Evolutionary conservation across 805 yeast genomes (phyloP), one percentile per base, ranked within the genome.

Genomic region (Teunomyces stri): DNA sequence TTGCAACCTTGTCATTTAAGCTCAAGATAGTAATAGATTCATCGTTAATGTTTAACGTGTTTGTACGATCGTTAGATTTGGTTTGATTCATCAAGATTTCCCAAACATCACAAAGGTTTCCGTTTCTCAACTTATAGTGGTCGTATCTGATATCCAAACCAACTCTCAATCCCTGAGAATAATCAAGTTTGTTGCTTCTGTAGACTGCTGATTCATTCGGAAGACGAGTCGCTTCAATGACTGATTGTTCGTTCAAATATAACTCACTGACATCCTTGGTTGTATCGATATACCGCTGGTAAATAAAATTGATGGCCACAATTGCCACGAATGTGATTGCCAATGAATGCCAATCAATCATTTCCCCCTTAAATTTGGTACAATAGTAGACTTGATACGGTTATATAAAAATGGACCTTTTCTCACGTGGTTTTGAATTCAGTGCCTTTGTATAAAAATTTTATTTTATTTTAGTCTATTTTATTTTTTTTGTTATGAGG

Each of bases 51-150:
- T 18, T 22, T 9, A 37, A 10, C 4, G 20, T 12, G 9, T 37
- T 37, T 1, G 40, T 20, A 12, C 16, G 7, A 64, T 52, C 28
- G n/a, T 12, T 30, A 20, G 36, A 4, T 27, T 16, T 38, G 10
- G 61, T 58, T 30, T 61, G 59, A 62, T 69, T 59, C 39, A 52
- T 46, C 45, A 65, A 44, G 11, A 82, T 66, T 45, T 74, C 78
- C 91, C 94, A 88, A 3, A 88, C 60, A 67, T 89, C 96, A 51
- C 79, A 76, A 48, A 89, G 61, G 54, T 80, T 83, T 3, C 96
- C 96, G 61, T 87, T 85, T 55, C 96, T 72, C 18, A 85, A 60
- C 52, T 78, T 79, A 61, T 84, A 86, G 30, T 80, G 82, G 21
- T 78, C 72, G 49, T 72, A 73, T 37, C 88, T 75, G 20, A 90